Conservation (phyloP, 192 early-diverging fungal species). For the Chytriomyces confervae region DNA sequence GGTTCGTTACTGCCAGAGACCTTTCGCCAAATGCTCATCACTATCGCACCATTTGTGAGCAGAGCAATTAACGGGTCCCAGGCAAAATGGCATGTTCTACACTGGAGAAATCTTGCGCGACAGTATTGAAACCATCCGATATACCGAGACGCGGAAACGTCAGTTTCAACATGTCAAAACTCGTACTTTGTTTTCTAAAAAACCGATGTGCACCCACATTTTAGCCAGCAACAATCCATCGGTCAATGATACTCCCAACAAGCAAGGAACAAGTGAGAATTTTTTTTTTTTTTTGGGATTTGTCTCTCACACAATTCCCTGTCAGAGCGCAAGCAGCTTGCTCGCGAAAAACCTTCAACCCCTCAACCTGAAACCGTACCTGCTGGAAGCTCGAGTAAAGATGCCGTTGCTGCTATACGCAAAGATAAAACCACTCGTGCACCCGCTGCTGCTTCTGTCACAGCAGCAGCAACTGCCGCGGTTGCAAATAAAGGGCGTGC, state of each 20-base stretch:
- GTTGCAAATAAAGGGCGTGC: neutral
- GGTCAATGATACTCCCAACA: neutral
- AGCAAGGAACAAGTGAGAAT: constrained; percentile 7
- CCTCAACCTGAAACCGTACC: constrained; percentile 18
- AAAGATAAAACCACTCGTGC: neutral
- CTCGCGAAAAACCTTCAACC: constrained; percentile 10
- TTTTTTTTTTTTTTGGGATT: neutral
- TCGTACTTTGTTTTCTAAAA: too few relatives aligned
- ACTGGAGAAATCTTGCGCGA: neutral
- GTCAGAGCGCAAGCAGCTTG: neutral
- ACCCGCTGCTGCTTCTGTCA: neutral
- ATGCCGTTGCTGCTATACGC: neutral
- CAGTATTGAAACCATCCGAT: constrained; percentile 5
- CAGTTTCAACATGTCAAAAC: neutral
- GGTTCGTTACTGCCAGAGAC: neutral
- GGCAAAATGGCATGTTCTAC: constrained; percentile 1
- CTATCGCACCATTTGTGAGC: neutral
- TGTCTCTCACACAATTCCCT: neutral
- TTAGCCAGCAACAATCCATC: neutral
- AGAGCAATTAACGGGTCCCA: constrained; percentile 75
- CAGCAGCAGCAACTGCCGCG: neutral
- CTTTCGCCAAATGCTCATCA: neutral
- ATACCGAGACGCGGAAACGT: neutral
- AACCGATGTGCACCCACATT: too few relatives aligned
- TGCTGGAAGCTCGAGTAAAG: neutral